Conservation (phyloP, 2,329 filamentous ascomycete genomes). For the Simplicillium sp. region DNA sequence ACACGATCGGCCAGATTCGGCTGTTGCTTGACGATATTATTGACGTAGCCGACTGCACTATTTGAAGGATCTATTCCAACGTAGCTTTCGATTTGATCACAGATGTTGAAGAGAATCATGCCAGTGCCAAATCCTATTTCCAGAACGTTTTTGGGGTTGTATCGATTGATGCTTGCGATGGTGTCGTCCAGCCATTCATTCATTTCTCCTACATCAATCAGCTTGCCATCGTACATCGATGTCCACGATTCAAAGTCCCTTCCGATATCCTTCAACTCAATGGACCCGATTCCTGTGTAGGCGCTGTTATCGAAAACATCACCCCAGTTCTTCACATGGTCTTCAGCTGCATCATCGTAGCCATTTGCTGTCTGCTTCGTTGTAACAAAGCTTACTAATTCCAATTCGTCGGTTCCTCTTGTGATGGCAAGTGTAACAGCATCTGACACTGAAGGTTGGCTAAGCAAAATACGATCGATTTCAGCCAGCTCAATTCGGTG, state of each 20-base stretch:
- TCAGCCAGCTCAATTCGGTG: conserved; percentile 19
- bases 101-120: conserved; percentile 21
- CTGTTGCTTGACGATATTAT: conserved; percentile 5
- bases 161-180: conserved; percentile 11
- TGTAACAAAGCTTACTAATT: conserved; percentile 6
- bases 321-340: conserved; percentile 11
- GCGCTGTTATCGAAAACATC: conserved; percentile 9
- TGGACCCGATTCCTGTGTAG: conserved; percentile 9
- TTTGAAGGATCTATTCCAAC: conserved; percentile 17
- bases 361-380: not conserved
- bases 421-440: conserved; percentile 9
- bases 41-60: conserved; percentile 12
- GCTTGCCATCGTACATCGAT: conserved; percentile 19
- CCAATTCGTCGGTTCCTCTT: conserved; percentile 2
- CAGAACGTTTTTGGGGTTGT: conserved; percentile 10
- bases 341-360: conserved; percentile 3
- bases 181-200: conserved; percentile 21
- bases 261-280: conserved; percentile 9
- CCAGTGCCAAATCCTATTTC: conserved; percentile 20
- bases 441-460: conserved; percentile 8
- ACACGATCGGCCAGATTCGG: conserved; percentile 8
- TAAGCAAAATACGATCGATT: conserved; percentile 13
- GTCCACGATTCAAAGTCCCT: conserved; percentile 20
- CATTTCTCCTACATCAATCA: conserved; percentile 18
- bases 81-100: conserved; percentile 11